Percentiles rank a stretch among this genome's conserved stretches.
Evolutionary conservation across 2,329 filamentous ascomycete species (phyloP).

Genomic region (Simplicillium sp.): DNA sequence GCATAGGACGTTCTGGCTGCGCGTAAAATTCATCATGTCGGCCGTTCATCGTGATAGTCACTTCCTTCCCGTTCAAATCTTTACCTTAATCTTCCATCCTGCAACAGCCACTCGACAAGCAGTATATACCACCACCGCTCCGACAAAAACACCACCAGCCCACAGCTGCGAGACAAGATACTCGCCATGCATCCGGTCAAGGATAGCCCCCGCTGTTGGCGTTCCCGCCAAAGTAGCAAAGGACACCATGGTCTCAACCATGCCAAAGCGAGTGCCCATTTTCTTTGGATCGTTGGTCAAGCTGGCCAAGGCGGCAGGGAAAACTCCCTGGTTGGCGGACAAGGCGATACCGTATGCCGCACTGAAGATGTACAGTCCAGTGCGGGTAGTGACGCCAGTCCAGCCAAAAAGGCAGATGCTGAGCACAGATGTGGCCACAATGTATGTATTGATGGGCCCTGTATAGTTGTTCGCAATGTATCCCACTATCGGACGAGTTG

Average conservation of each 20-base stretch:
- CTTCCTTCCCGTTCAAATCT: slow-evolving; percentile 17
- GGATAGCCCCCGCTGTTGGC: slow-evolving; percentile 33
- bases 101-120: slow-evolving; percentile 23
- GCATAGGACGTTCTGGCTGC: too few species aligned
- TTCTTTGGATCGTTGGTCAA: slow-evolving; percentile 30
- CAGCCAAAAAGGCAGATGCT: slow-evolving; percentile 43
- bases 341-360: slow-evolving; percentile 33
- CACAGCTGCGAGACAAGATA: slow-evolving; percentile 37
- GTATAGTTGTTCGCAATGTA: slow-evolving; percentile 41
- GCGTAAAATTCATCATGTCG: too few species aligned
- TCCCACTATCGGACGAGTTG: slow-evolving; percentile 42
- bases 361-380: slow-evolving; percentile 33
- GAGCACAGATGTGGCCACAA: slow-evolving; percentile 34
- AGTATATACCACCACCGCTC: slow-evolving; percentile 20
- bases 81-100: slow-evolving; percentile 23
- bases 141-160: slow-evolving; percentile 30
- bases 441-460: slow-evolving; percentile 46
- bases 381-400: slow-evolving; percentile 35
- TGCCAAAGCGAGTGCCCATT: slow-evolving; percentile 35
- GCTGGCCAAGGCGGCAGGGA: slow-evolving; percentile 28
- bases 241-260: slow-evolving; percentile 30
- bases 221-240: slow-evolving; percentile 34
- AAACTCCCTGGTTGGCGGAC: slow-evolving; percentile 32
- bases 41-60: too few species aligned
- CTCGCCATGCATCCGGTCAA: slow-evolving; percentile 26